These are phyloP conservation scores for Allantophomopsis cytisporea DNA, from an alignment of 2,329 filamentous ascomycete genomes.

Conservation along the genomic window DNA sequence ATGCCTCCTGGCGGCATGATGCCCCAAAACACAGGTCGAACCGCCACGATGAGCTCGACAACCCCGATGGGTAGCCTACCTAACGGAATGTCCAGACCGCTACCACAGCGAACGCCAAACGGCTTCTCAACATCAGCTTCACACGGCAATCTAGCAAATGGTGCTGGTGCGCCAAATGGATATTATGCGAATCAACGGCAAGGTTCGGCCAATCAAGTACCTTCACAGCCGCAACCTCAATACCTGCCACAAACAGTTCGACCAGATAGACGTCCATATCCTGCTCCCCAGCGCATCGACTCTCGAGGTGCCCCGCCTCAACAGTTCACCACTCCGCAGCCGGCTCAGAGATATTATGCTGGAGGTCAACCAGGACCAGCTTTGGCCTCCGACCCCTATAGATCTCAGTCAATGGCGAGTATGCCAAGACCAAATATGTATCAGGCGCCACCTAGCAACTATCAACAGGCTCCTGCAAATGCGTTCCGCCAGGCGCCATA, in stretches of 20 bases:
- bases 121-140: slow-evolving; percentile 16
- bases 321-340: slow-evolving; percentile 28
- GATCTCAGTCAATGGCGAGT: slow-evolving; percentile 85
- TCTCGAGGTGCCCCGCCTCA: slow-evolving; percentile 23
- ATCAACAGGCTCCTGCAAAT: slow-evolving; percentile 55
- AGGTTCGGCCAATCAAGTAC: slow-evolving; percentile 15
- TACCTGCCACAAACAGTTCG: slow-evolving; percentile 45
- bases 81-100: slow-evolving; percentile 12
- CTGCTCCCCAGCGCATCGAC: slow-evolving; percentile 38
- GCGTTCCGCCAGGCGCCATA: slow-evolving; percentile 71
- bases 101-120: slow-evolving; percentile 29
- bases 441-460: slow-evolving; percentile 45
- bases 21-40: slow-evolving; percentile 43
- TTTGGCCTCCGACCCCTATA: slow-evolving; percentile 72
- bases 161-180: slow-evolving; percentile 27
- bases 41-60: slow-evolving; percentile 54
- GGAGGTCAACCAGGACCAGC: slow-evolving; percentile 50
- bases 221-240: slow-evolving; percentile 36
- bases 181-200: slow-evolving; percentile 33
- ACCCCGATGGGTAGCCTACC: slow-evolving; percentile 3
- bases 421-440: slow-evolving; percentile 62
- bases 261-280: slow-evolving; percentile 56
- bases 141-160: slow-evolving; percentile 11
- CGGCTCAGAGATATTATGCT: slow-evolving; percentile 47
- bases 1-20: slow-evolving; percentile 37